Evolutionary conservation across 495 filamentous ascomycete species (phyloP).

Genomic region (Glarea lozoyensis): DNA sequence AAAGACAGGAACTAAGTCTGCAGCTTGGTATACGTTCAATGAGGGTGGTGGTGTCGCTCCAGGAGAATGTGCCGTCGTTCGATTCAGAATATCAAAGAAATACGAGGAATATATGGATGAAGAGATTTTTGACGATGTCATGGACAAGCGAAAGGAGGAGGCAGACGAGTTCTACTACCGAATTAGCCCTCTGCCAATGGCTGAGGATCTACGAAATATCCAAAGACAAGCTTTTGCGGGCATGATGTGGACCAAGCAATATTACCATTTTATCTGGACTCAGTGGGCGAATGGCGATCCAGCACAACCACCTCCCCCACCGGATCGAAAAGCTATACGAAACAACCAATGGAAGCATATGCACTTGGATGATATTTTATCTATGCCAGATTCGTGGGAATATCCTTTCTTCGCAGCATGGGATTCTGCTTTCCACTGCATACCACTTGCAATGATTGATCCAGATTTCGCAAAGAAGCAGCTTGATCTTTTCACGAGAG

Average conservation of each 20-base stretch:
- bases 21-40: constrained; percentile 87
- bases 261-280: constrained; percentile 94
- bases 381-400: constrained; percentile 98
- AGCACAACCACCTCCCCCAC: constrained; percentile 68
- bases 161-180: constrained; percentile 94
- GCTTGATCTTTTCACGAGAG: constrained; percentile 85
- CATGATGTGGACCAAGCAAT: constrained; percentile 98
- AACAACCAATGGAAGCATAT: constrained; percentile 91
- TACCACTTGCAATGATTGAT: constrained; percentile 92
- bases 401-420: constrained; percentile 98
- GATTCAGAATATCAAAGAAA: constrained; percentile 75
- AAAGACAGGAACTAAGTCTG: constrained; percentile 76
- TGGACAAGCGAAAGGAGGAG: constrained; percentile 75
- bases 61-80: constrained; percentile 89
- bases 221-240: constrained; percentile 89
- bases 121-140: constrained; percentile 82
- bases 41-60: constrained; percentile 78
- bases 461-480: constrained; percentile 98
- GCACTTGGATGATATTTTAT: constrained; percentile 86
- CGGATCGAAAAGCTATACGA: constrained; percentile 68
- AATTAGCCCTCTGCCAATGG: constrained; percentile 89
- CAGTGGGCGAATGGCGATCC: constrained; percentile 86
- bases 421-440: constrained; percentile 96
- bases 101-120: constrained; percentile 75
- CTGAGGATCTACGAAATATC: constrained; percentile 88